These are phyloP conservation scores for Musa troglodytarum DNA, from an alignment of 176 grass and related monocot species.

Conservation along the genomic window DNA sequence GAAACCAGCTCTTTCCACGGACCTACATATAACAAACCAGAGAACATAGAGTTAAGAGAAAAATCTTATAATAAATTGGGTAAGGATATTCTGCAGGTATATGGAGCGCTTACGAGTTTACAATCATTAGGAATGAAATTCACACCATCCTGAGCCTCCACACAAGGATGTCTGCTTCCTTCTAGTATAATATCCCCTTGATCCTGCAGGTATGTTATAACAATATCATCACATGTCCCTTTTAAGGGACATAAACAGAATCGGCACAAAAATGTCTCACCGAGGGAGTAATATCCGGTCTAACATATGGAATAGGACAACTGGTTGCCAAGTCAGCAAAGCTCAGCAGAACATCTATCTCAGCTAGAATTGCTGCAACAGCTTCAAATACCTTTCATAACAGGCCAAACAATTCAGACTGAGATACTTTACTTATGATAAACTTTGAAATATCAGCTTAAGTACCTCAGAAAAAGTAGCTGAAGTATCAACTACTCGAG, in stretches of 20 bases:
- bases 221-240: conserved; percentile 1
- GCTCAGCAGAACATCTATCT: conserved; percentile 91
- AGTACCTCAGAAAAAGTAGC: conserved; percentile 76
- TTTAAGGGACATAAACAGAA: conserved; percentile 8
- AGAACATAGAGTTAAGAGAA: neutral
- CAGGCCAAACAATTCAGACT: neutral
- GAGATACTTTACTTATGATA: neutral
- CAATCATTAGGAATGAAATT: conserved; percentile 98
- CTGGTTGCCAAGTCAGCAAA: conserved; percentile 85
- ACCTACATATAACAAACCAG: conserved; percentile 32
- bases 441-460: conserved; percentile 18
- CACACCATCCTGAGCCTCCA: conserved; percentile 94
- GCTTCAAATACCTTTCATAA: conserved; percentile 71
- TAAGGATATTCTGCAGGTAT: conserved; percentile 12
- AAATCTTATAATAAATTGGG: neutral
- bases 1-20: conserved; percentile 96
- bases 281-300: conserved; percentile 73
- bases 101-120: conserved; percentile 51
- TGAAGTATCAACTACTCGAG: conserved; percentile 56
- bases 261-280: conserved; percentile 40
- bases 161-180: conserved; percentile 91
- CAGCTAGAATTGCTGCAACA: conserved; percentile 59
- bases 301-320: conserved; percentile 80
- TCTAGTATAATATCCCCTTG: conserved; percentile 89
- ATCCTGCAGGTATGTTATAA: conserved; percentile 37